Conservation (phyloP, 148 eudicot species). For the Dysphania ambrosioides region DNA sequence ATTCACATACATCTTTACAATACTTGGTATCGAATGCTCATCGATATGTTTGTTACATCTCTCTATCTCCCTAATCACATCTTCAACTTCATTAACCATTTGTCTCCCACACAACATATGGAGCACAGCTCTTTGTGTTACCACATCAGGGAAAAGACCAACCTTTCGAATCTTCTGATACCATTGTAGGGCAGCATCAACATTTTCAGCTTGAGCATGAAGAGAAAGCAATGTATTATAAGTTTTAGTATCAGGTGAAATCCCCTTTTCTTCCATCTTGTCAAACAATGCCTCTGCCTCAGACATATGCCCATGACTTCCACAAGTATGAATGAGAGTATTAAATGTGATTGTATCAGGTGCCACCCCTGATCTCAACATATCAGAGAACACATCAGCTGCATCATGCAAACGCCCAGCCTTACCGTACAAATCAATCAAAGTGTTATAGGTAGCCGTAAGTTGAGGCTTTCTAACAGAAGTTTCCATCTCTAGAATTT, state of each 20-base stretch:
- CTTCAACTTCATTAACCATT: slow-evolving; percentile 62
- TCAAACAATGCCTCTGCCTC: slow-evolving; percentile 75
- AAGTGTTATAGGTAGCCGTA: slow-evolving; percentile 65
- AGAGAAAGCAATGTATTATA: slow-evolving; percentile 75
- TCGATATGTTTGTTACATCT: slow-evolving; percentile 43
- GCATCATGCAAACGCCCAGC: slow-evolving; percentile 78
- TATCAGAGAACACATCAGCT: slow-evolving; percentile 65
- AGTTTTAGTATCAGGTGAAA: slow-evolving; percentile 73
- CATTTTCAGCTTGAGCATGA: slow-evolving; percentile 56
- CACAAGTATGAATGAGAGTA: slow-evolving; percentile 79
- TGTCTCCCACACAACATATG: slow-evolving; percentile 53
- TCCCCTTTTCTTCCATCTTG: slow-evolving; percentile 79
- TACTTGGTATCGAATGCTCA: slow-evolving; percentile 59
- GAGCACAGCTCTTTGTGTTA: slow-evolving; percentile 64
- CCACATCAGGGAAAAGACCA: slow-evolving; percentile 70
- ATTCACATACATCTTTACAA: slow-evolving; percentile 67
- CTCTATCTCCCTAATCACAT: slow-evolving; percentile 58
- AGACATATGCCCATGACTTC: slow-evolving; percentile 66
- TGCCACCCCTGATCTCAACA: slow-evolving; percentile 72
- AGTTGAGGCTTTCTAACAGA: slow-evolving; percentile 48
- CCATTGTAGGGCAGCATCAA: slow-evolving; percentile 53
- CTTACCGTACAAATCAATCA: slow-evolving; percentile 90
- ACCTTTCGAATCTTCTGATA: slow-evolving; percentile 62
- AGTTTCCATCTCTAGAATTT: slow-evolving; percentile 29
- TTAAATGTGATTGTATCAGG: slow-evolving; percentile 66